Conservation (phyloP, 2,329 filamentous ascomycete genomes). For the Alternaria arbusti region DNA sequence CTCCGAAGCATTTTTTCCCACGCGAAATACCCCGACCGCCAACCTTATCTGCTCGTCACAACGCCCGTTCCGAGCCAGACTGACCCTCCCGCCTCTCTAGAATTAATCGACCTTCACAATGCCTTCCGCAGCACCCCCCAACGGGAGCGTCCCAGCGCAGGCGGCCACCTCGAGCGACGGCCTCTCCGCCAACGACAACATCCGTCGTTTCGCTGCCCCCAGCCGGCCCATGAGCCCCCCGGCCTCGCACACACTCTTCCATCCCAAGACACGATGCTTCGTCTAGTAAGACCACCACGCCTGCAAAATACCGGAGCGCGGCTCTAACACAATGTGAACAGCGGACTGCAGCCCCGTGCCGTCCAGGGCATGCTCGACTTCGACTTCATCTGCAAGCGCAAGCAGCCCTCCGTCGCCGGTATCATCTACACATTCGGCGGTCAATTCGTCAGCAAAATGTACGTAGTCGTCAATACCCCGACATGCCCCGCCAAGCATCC, state of each 20-base stretch:
- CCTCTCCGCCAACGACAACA: constrained; percentile 94
- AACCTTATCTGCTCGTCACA: constrained; percentile 6
- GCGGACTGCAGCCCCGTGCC: constrained; percentile 88
- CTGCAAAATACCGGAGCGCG: constrained; percentile 1
- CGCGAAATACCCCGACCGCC: constrained; percentile 37
- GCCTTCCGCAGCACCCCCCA: constrained; percentile 51
- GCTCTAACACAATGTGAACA: constrained; percentile 45
- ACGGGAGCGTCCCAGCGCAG: constrained; percentile 40
- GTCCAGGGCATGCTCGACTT: constrained; percentile 82
- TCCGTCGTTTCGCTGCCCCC: constrained; percentile 91
- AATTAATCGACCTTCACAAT: constrained; percentile 44
- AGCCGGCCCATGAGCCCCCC: constrained; percentile 91
- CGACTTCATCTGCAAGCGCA: constrained; percentile 99
- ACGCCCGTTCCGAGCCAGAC: constrained; percentile 12
- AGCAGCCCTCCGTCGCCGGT: constrained; percentile 92
- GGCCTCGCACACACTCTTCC: constrained; percentile 90
- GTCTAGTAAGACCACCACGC: constrained; percentile 72
- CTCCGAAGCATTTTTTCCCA: constrained; percentile 28
- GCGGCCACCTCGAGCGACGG: constrained; percentile 39
- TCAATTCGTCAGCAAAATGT: constrained; percentile 99
- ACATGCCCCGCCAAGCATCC: constrained; percentile 8
- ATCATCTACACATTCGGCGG: constrained; percentile 99
- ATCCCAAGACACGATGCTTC: constrained; percentile 99
- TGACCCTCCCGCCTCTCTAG: constrained; percentile 22
- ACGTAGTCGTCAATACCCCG: constrained; percentile 41